Percentiles rank a stretch among this genome's conserved stretches.
Evolutionary conservation across 768 basidiomycete species (phyloP).

Genomic region (Tulasnella sp.): DNA sequence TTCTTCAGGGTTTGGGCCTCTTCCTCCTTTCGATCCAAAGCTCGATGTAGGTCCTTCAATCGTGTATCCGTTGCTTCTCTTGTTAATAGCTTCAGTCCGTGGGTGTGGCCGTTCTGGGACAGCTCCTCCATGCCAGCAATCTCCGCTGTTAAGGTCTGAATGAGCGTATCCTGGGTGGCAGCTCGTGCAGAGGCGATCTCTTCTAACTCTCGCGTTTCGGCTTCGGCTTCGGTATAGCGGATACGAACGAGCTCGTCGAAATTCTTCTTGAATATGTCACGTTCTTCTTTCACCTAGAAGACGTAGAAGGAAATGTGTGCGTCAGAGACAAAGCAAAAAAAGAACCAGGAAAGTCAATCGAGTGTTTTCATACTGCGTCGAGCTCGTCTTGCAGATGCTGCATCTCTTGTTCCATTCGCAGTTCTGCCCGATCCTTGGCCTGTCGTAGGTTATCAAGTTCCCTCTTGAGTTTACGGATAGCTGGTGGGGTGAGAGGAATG

Average conservation of each 20-base stretch:
- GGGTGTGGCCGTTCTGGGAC: conserved; percentile 36
- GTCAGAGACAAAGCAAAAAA: background rate
- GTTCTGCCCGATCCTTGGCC: too few relatives aligned
- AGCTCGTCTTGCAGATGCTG: background rate
- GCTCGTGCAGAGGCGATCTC: conserved; percentile 41
- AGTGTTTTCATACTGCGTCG: background rate
- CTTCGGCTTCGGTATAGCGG: conserved; percentile 56
- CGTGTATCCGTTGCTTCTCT: conserved; percentile 65
- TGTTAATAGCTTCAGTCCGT: conserved; percentile 54
- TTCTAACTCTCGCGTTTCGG: conserved; percentile 37
- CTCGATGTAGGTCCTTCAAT: conserved; percentile 35
- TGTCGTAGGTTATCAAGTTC: too few relatives aligned
- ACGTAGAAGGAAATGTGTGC: background rate
- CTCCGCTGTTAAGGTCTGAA: conserved; percentile 44
- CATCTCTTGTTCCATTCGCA: background rate
- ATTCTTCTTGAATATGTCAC: conserved; percentile 39
- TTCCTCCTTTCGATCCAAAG: conserved; percentile 35
- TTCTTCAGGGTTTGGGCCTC: conserved; percentile 34
- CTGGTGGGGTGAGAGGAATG: too few relatives aligned
- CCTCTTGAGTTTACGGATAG: too few relatives aligned
- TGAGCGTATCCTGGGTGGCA: conserved; percentile 47
- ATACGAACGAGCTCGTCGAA: conserved; percentile 48
- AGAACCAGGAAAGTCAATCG: background rate
- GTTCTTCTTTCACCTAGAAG: conserved; percentile 34
- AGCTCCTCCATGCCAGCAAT: conserved; percentile 46